These are phyloP conservation scores for Solanum piurae DNA, from an alignment of 257 asterid species.

Conservation along the genomic window DNA sequence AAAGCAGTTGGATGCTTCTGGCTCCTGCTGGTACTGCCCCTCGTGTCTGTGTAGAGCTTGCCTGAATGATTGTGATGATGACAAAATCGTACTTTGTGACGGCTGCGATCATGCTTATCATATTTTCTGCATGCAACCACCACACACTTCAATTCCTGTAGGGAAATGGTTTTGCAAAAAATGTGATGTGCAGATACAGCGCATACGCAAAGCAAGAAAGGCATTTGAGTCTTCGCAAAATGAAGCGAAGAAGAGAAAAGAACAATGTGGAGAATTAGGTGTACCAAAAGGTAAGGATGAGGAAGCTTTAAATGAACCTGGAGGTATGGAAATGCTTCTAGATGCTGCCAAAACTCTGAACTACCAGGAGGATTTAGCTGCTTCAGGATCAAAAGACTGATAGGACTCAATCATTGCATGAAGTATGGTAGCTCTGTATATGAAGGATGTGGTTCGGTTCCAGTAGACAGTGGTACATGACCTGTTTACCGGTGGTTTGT, in stretches of 20 bases:
- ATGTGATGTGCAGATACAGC: constrained; percentile 45
- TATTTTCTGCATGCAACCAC: constrained; percentile 73
- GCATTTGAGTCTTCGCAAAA: constrained; percentile 25
- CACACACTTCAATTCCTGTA: constrained; percentile 37
- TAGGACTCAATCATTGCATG: background rate
- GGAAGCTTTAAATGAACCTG: constrained; percentile 39
- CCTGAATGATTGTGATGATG: constrained; percentile 61
- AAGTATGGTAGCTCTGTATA: background rate
- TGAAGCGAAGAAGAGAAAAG: constrained; percentile 18
- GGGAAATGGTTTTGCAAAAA: constrained; percentile 75
- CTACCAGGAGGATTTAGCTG: constrained; percentile 42
- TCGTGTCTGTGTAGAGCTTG: constrained; percentile 82
- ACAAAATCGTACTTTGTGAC: constrained; percentile 78
- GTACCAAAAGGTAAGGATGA: constrained; percentile 6
- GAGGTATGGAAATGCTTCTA: constrained; percentile 82
- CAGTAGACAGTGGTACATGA: background rate
- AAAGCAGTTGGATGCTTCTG: constrained; percentile 43
- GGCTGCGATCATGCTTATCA: constrained; percentile 88
- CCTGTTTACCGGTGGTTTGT: background rate
- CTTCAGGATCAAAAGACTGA: constrained; percentile 17
- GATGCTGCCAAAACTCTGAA: constrained; percentile 72
- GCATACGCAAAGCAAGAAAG: constrained; percentile 37
- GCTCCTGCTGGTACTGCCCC: constrained; percentile 84
- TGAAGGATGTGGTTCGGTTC: background rate
- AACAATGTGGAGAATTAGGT: constrained; percentile 11